Evolutionary conservation across 2,329 filamentous ascomycete genomes (phyloP).

Genomic region (Cladophialophora psammophila): DNA sequence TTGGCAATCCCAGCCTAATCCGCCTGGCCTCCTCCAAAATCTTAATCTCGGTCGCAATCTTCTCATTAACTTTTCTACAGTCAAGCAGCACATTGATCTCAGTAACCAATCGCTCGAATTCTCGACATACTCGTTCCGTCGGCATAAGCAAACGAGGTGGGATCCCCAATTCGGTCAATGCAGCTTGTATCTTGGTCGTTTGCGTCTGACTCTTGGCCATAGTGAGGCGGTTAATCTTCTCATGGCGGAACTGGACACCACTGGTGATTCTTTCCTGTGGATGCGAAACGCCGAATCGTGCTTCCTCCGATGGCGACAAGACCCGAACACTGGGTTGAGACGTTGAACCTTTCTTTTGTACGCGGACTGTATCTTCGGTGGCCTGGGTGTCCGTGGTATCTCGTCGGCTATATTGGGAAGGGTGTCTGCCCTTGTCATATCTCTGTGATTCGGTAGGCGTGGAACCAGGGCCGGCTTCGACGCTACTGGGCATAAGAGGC

Average conservation of each 20-base stretch:
- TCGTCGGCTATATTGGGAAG: constrained; percentile 43
- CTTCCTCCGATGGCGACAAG: constrained; percentile 77
- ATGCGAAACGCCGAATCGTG: constrained; percentile 81
- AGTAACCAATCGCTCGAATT: constrained; percentile 58
- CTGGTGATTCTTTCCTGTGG: constrained; percentile 84
- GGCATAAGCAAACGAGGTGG: constrained; percentile 58
- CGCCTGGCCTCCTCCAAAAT: constrained; percentile 50
- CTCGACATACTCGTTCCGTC: constrained; percentile 58
- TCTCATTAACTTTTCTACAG: constrained; percentile 56
- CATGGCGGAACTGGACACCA: constrained; percentile 87
- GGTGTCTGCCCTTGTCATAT: constrained; percentile 38
- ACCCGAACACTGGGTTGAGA: constrained; percentile 67
- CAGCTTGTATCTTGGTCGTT: constrained; percentile 56
- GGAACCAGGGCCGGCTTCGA: constrained; percentile 59
- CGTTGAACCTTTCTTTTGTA: constrained; percentile 49
- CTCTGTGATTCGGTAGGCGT: constrained; percentile 45
- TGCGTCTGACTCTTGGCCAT: constrained; percentile 60
- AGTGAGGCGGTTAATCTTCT: constrained; percentile 57
- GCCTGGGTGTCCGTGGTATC: constrained; percentile 39
- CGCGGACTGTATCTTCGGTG: constrained; percentile 42
- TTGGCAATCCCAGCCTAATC: constrained; percentile 38
- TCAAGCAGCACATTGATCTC: constrained; percentile 57
- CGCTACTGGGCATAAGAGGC: constrained; percentile 70
- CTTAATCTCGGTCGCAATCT: constrained; percentile 57
- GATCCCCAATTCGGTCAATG: constrained; percentile 56